Evolutionary conservation across 257 asterid species (phyloP), one percentile per base, ranked within the genome.

Genomic region (Ehretia macrophylla): DNA sequence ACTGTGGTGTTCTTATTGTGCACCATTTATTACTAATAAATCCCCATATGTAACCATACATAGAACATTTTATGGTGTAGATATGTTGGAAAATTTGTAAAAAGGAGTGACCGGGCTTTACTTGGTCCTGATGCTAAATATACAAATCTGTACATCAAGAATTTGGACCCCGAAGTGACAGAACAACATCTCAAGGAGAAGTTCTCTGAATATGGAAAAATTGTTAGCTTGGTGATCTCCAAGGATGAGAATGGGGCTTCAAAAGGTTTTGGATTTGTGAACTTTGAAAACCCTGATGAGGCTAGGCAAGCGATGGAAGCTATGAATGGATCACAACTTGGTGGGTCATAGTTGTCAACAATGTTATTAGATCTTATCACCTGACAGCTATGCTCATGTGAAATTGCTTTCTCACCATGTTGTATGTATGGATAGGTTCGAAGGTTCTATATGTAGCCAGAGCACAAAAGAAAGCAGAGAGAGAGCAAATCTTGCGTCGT

Each of bases 391-490:
- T 57, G 40, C 19, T 58, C 13, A 56, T 58, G 16, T 17, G 23
- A 54, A 58, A 46, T 54, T 58, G 57, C 58, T 48, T 51, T 59
- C 21, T 64, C 17, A 50, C 18, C 50, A 58, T 49, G 13, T 32
- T 64, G 8, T 40, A 12, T 51, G 56, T 60, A 54, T 68, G 45
- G 62, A 58, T 68, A 90, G 96, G 95, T 60, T 78, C 85, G 23
- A 85, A 90, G 87, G 64, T 69, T 51, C 71, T 90, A 54, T 90
- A 87, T 70, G 96, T 90, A 44, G 79, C 87, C 19, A 82, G 86
- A 56, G 96, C 96, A 70, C 96, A 87, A 70, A 90, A 90, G 74
- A 90, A 80, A 72, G 76, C 87, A 40, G 95, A 85, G 68, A 89
- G 98, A 14, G 82, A 73, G 65, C 94, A 78, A 68, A 42, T 80